Percentiles rank a stretch among this genome's conserved stretches.
Conservation (phyloP, 2,329 filamentous ascomycete genomes). For the Alternaria brassicicola region DNA sequence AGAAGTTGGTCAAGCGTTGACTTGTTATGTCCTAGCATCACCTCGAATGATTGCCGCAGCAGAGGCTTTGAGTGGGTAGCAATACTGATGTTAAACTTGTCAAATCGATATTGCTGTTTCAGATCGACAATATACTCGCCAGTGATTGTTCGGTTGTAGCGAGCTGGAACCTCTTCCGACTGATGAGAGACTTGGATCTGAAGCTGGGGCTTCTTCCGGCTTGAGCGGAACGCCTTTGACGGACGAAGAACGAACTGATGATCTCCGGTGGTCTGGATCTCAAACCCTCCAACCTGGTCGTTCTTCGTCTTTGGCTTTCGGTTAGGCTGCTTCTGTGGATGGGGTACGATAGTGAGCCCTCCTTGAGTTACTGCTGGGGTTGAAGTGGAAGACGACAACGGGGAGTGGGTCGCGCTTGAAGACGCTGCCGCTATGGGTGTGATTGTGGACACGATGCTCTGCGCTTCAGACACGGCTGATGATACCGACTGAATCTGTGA, state of each 20-base stretch:
- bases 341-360: conserved; percentile 26
- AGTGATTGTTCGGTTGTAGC: conserved; percentile 58
- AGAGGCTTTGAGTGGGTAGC: conserved; percentile 46
- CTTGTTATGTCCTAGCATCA: conserved; percentile 43
- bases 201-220: conserved; percentile 55
- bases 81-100: conserved; percentile 57
- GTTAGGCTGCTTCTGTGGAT: conserved; percentile 13
- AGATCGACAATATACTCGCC: conserved; percentile 60
- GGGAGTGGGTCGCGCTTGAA: neutral
- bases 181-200: conserved; percentile 57
- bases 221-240: conserved; percentile 50
- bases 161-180: conserved; percentile 51
- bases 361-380: conserved; percentile 17
- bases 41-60: conserved; percentile 42
- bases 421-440: conserved; percentile 7
- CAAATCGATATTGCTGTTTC: conserved; percentile 57
- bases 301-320: conserved; percentile 18
- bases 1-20: conserved; percentile 33
- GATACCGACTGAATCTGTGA: conserved; percentile 9
- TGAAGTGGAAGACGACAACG: neutral
- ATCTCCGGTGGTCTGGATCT: conserved; percentile 61
- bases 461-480: conserved; percentile 3
- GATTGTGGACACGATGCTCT: conserved; percentile 7
- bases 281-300: conserved; percentile 52
- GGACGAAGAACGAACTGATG: conserved; percentile 60